Conservation (phyloP, 257 asterid genomes). For the Ocimum tenuiflorum region DNA sequence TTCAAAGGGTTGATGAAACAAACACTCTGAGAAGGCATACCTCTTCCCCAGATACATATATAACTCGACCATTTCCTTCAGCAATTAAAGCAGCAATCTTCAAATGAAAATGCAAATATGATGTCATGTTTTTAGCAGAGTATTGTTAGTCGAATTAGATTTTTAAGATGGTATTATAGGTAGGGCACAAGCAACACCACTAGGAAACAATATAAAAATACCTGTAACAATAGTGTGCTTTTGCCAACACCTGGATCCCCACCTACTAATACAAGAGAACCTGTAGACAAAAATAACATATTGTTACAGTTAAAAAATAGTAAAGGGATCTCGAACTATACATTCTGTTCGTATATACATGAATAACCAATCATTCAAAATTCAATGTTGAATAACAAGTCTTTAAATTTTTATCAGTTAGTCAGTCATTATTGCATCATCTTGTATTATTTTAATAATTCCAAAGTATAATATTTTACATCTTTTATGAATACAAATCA, state of each 20-base stretch:
- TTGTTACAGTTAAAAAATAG: background rate
- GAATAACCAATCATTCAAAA: background rate
- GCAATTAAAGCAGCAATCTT: conserved; percentile 82
- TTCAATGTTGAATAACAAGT: background rate
- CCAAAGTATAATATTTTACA: background rate
- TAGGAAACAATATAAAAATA: conserved; percentile 21
- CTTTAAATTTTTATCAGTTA: background rate
- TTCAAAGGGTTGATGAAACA: conserved; percentile 15
- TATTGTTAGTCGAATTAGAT: background rate
- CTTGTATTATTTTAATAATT: no score
- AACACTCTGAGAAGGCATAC: conserved; percentile 27
- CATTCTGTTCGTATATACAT: no score
- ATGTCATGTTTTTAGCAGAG: conserved; percentile 16
- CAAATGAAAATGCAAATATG: conserved; percentile 22
- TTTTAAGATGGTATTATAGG: background rate
- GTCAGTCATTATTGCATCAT: background rate
- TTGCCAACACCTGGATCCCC: conserved; percentile 99
- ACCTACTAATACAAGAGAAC: conserved; percentile 85
- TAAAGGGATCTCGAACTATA: background rate
- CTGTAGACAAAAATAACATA: conserved; percentile 25
- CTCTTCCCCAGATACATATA: conserved; percentile 99
- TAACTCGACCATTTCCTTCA: conserved; percentile 59
- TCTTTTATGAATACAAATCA: background rate
- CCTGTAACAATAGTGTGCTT: conserved; percentile 92
- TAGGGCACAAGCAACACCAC: conserved; percentile 9